These are phyloP conservation scores for Achlya hypogyna DNA, from an alignment of 352 stramenopile species.

Conservation along the genomic window DNA sequence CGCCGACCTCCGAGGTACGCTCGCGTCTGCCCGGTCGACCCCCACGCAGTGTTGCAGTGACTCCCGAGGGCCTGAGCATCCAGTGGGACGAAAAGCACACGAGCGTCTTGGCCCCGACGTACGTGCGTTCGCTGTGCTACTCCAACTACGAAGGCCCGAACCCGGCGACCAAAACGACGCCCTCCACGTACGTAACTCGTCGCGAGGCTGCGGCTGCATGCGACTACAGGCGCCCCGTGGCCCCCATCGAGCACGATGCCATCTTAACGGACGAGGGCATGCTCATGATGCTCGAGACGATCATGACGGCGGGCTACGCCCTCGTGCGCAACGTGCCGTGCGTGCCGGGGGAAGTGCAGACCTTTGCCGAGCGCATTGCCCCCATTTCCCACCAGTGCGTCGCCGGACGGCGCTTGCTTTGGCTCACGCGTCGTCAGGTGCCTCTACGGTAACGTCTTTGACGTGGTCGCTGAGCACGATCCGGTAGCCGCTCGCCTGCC, in stretches of 20 bases:
- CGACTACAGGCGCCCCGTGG: slow-evolving; percentile 46
- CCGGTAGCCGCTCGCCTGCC: slow-evolving; percentile 33
- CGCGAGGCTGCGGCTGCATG: not conserved
- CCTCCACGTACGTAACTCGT: slow-evolving; percentile 21
- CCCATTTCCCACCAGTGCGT: slow-evolving; percentile 69
- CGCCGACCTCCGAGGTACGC: slow-evolving; percentile 56
- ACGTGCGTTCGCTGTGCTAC: slow-evolving; percentile 76
- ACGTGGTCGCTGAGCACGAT: slow-evolving; percentile 71
- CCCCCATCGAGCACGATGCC: slow-evolving; percentile 43
- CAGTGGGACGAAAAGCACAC: slow-evolving; percentile 45
- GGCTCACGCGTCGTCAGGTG: slow-evolving; percentile 33
- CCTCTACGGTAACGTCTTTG: slow-evolving; percentile 79
- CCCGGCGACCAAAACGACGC: slow-evolving; percentile 36
- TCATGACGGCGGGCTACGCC: slow-evolving; percentile 58
- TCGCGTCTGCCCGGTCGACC: not conserved
- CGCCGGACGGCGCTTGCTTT: not conserved
- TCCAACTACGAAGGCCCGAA: slow-evolving; percentile 37
- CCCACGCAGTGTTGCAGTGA: not conserved
- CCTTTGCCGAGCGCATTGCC: slow-evolving; percentile 63
- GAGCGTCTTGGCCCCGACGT: slow-evolving; percentile 57
- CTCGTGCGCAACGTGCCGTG: slow-evolving; percentile 70
- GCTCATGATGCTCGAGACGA: slow-evolving; percentile 51
- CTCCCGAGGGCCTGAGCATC: slow-evolving; percentile 1
- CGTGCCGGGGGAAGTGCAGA: slow-evolving; percentile 47
- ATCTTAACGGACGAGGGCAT: slow-evolving; percentile 67